Conservation (phyloP, 495 filamentous ascomycete species). For the Penicillium robsamsonii region DNA sequence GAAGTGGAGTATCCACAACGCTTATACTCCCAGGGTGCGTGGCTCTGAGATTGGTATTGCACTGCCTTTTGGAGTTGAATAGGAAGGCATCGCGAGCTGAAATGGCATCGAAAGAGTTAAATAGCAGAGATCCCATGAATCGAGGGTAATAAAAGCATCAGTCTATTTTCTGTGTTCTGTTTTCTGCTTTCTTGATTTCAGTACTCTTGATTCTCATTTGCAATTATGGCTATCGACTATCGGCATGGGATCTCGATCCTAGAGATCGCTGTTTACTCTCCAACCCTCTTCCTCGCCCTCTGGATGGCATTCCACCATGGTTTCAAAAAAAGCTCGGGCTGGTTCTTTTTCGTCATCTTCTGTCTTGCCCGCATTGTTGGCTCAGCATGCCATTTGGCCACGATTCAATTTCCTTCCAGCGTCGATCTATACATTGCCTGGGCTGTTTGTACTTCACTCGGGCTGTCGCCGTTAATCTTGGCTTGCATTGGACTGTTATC, state of each 20-base stretch:
- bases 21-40: neutral
- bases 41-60: neutral
- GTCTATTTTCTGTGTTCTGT: no score
- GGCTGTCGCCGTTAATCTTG: conserved; percentile 23
- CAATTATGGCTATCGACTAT: conserved; percentile 17
- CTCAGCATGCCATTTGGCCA: conserved; percentile 36
- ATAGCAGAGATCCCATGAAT: neutral
- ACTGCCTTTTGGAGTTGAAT: neutral
- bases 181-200: no score
- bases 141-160: neutral
- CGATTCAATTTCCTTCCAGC: conserved; percentile 28
- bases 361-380: conserved; percentile 36
- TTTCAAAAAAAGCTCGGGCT: conserved; percentile 32
- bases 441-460: conserved; percentile 26
- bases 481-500: conserved; percentile 21
- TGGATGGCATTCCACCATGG: conserved; percentile 40
- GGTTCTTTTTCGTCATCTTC: conserved; percentile 41
- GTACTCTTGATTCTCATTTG: neutral
- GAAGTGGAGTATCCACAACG: neutral
- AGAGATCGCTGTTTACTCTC: conserved; percentile 35
- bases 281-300: conserved; percentile 30
- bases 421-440: conserved; percentile 20
- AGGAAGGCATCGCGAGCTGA: conserved; percentile 1
- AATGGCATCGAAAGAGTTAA: neutral
- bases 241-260: conserved; percentile 38